Conservation (phyloP, 1,284 basidiomycete genomes). For the Xerocomus amazonicus region DNA sequence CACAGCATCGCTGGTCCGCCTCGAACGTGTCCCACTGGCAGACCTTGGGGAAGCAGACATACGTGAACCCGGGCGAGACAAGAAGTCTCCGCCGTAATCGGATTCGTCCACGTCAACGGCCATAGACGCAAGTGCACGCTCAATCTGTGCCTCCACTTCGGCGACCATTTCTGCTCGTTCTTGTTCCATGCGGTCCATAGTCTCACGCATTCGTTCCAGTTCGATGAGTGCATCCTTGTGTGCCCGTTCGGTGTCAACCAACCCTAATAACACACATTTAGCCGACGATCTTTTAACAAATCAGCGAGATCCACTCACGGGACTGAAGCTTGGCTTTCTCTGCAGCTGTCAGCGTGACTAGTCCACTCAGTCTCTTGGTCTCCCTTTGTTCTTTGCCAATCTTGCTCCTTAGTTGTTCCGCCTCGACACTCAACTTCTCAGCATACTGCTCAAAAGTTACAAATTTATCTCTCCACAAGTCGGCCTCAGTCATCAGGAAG, state of each 20-base stretch:
- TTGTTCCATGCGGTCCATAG: constrained; percentile 80
- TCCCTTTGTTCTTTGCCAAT: constrained; percentile 87
- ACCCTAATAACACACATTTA: constrained; percentile 40
- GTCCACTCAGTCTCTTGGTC: constrained; percentile 74
- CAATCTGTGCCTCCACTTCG: constrained; percentile 84
- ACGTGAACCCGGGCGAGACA: constrained; percentile 45
- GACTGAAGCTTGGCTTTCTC: constrained; percentile 73
- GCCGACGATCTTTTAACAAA: constrained; percentile 10
- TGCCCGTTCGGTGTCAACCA: constrained; percentile 67
- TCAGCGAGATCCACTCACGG: constrained; percentile 45
- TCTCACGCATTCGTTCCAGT: constrained; percentile 66
- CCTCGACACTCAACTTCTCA: constrained; percentile 84
- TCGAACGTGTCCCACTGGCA: constrained; percentile 47
- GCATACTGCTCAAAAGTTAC: constrained; percentile 89
- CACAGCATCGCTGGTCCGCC: constrained; percentile 53
- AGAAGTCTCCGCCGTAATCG: constrained; percentile 55
- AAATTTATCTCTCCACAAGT: constrained; percentile 88
- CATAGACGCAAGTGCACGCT: constrained; percentile 78
- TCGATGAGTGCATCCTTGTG: constrained; percentile 68
- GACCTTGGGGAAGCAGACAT: constrained; percentile 43
- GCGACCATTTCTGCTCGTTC: constrained; percentile 84
- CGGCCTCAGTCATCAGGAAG: constrained; percentile 88
- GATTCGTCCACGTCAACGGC: constrained; percentile 73
- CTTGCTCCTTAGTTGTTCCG: constrained; percentile 74
- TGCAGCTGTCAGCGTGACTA: constrained; percentile 69